These are phyloP conservation scores for Yamadazyma kanchanaburiensis DNA, from an alignment of 1,139 yeast species.

Conservation along the genomic window DNA sequence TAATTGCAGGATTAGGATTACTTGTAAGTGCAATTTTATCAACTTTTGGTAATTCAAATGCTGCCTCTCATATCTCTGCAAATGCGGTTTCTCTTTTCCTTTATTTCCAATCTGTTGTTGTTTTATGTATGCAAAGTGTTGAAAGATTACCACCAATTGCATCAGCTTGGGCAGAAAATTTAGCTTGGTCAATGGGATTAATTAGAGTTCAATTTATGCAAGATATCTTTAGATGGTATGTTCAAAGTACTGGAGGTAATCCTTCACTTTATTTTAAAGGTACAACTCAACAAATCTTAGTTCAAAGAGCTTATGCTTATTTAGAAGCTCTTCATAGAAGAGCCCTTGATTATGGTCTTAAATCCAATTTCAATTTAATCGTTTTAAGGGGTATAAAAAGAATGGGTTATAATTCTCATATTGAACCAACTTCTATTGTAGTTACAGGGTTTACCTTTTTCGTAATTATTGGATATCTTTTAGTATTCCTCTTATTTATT, in stretches of 20 bases:
- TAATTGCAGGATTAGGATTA: conserved; percentile 74
- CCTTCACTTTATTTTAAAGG: conserved; percentile 61
- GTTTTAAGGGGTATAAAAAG: conserved; percentile 75
- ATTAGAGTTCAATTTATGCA: conserved; percentile 70
- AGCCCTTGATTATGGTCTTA: conserved; percentile 28
- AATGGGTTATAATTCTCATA: conserved; percentile 61
- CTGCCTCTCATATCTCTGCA: conserved; percentile 76
- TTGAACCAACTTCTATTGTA: conserved; percentile 72
- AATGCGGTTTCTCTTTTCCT: conserved; percentile 70
- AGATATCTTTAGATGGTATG: conserved; percentile 74
- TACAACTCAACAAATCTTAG: conserved; percentile 57
- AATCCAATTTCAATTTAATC: conserved; percentile 44
- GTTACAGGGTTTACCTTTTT: conserved; percentile 77
- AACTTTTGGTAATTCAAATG: conserved; percentile 73
- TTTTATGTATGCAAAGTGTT: conserved; percentile 69
- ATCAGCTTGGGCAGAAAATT: conserved; percentile 74
- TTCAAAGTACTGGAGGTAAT: conserved; percentile 74
- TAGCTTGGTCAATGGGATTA: conserved; percentile 86
- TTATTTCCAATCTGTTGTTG: conserved; percentile 75
- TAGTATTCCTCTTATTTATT: conserved; percentile 47
- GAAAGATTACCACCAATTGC: conserved; percentile 78
- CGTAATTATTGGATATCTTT: conserved; percentile 58
- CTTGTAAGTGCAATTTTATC: conserved; percentile 65
- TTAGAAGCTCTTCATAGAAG: conserved; percentile 24
- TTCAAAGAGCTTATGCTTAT: conserved; percentile 53